A percentile compares a stretch with the other conserved stretches of the same genome.
phyloP scores from a whole-genome alignment of 805 yeast species.

The Hyphopichia homilentoma region DNA sequence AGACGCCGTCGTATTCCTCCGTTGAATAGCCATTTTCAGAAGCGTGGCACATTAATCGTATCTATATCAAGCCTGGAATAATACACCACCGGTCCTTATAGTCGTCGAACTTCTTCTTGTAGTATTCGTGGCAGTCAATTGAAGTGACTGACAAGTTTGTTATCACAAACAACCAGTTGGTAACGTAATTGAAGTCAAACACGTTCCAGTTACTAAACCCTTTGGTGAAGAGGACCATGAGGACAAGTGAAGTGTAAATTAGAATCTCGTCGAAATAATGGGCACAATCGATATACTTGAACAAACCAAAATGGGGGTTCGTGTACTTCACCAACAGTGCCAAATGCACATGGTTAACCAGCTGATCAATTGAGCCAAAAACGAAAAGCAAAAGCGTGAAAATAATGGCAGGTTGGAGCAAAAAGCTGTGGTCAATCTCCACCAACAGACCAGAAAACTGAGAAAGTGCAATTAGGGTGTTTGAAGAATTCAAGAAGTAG shows the following conservation, averaged over 20 bases:
- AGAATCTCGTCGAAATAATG: constrained; percentile 68
- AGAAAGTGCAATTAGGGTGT: constrained; percentile 20
- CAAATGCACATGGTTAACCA: constrained; percentile 46
- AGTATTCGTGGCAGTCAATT: constrained; percentile 47
- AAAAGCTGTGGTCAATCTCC: not conserved
- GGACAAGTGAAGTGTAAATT: constrained; percentile 43
- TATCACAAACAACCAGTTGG: constrained; percentile 29
- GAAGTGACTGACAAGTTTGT: constrained; percentile 56
- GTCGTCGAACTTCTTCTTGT: constrained; percentile 27
- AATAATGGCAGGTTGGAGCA: not conserved
- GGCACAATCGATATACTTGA: constrained; percentile 53
- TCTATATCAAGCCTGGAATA: constrained; percentile 33
- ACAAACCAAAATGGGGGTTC: constrained; percentile 49
- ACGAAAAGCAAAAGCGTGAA: constrained; percentile 35
- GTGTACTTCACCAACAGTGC: constrained; percentile 52
- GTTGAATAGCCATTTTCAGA: too few relatives aligned
- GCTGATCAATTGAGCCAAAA: constrained; percentile 53
- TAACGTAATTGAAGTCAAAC: constrained; percentile 17
- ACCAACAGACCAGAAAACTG: constrained; percentile 3
- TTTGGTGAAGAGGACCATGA: constrained; percentile 13
- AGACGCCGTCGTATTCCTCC: too few relatives aligned
- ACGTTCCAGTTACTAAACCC: constrained; percentile 11
- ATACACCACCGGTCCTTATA: constrained; percentile 29
- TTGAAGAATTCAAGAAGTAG: constrained; percentile 47
- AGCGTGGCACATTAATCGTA: too few relatives aligned